These are phyloP conservation scores for Graphiopsis chlorocephala DNA, from an alignment of 2,329 filamentous ascomycete species.

Conservation along the genomic window DNA sequence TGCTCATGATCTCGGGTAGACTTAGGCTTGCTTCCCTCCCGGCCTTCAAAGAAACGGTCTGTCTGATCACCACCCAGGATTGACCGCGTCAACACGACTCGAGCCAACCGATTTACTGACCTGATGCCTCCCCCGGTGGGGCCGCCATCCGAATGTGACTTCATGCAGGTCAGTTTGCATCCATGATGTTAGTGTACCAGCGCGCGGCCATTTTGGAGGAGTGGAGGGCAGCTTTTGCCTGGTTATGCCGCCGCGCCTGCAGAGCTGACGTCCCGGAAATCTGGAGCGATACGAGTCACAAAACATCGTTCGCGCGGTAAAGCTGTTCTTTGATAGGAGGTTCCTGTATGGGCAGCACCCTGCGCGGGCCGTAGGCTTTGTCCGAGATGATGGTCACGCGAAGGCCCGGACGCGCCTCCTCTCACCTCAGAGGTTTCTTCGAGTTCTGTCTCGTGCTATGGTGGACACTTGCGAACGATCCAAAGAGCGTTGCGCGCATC, in stretches of 20 bases:
- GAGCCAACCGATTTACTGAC: constrained; percentile 30
- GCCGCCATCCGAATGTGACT: constrained; percentile 28
- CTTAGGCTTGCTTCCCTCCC: constrained; percentile 18
- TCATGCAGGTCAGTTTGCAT: constrained; percentile 28
- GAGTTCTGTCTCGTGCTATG: constrained; percentile 1
- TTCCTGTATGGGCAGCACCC: background rate
- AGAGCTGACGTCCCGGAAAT: constrained; percentile 14
- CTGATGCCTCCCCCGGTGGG: constrained; percentile 32
- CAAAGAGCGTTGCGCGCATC: constrained; percentile 3
- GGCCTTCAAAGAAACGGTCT: constrained; percentile 28
- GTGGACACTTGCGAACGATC: background rate
- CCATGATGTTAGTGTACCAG: constrained; percentile 11
- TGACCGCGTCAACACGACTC: constrained; percentile 22
- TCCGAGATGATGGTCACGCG: constrained; percentile 9
- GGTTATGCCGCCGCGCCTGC: constrained; percentile 9
- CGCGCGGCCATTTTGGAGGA: background rate
- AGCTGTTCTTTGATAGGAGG: constrained; percentile 9
- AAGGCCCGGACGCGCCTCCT: background rate
- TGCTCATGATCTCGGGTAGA: constrained; percentile 8
- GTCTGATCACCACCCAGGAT: constrained; percentile 32
- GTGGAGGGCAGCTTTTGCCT: constrained; percentile 11
- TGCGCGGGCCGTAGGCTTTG: constrained; percentile 4
- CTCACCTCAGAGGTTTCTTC: background rate
- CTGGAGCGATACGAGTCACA: constrained; percentile 29
- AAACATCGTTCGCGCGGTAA: constrained; percentile 24